phyloP scores from a whole-genome alignment of 2,329 filamentous ascomycete genomes.

The Zasmidium cellare region DNA sequence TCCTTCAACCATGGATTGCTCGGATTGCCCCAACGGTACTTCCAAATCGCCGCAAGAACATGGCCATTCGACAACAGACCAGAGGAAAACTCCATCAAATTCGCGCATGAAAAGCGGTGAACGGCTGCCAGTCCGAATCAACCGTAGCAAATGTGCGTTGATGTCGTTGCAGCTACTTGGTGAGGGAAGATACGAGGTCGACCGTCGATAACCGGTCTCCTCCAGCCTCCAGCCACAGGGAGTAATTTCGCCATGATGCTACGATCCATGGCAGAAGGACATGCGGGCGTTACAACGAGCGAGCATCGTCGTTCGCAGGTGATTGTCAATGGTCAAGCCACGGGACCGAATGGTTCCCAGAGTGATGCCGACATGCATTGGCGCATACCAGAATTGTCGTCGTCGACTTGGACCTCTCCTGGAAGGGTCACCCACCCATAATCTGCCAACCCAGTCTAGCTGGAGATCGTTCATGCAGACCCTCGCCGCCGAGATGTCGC shows the following conservation, averaged over 20 bases:
- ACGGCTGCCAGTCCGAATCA: neutral
- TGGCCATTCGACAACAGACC: neutral
- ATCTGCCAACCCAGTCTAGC: slow-evolving; percentile 22
- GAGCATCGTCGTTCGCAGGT: slow-evolving; percentile 11
- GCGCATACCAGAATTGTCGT: slow-evolving; percentile 17
- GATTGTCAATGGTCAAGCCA: slow-evolving; percentile 2
- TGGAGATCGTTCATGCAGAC: slow-evolving; percentile 18
- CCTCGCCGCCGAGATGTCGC: slow-evolving; percentile 15
- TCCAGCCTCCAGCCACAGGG: slow-evolving; percentile 7
- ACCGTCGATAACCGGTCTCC: neutral
- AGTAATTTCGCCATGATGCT: slow-evolving; percentile 17
- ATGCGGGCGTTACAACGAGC: slow-evolving; percentile 7
- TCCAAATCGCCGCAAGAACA: neutral
- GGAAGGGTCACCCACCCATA: slow-evolving; percentile 1
- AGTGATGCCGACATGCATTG: slow-evolving; percentile 20
- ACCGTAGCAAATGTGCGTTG: neutral
- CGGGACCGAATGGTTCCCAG: slow-evolving; percentile 15
- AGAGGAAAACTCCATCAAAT: neutral
- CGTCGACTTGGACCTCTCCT: neutral
- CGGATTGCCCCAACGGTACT: neutral
- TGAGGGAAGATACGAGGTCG: neutral
- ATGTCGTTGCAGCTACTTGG: neutral
- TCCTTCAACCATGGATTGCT: no score
- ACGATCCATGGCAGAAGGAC: slow-evolving; percentile 8
- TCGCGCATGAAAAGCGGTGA: neutral